Evolutionary conservation across 495 filamentous ascomycete species (phyloP), one percentile per base, ranked within the genome.

Genomic region (Pyrenopolyporus hunteri): DNA sequence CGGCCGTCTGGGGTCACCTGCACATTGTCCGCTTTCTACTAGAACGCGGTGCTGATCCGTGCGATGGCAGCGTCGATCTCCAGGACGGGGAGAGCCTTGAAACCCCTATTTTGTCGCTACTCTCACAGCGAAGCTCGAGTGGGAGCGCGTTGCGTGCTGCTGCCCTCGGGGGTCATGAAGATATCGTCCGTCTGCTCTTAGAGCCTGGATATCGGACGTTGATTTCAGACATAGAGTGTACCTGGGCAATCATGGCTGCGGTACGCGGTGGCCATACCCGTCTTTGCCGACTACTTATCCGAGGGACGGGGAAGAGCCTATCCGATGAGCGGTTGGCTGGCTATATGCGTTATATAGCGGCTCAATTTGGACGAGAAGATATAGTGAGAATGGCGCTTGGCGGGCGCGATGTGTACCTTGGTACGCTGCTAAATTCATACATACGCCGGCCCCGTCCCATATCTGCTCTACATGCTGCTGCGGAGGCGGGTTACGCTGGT

Each of bases 21-120:
- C 6, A 57, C 17, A 40, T 57, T n/a, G 43, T 57, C 31, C 54
- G 26, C 13, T 50, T 49, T 13, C 45, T 57, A 2, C 7, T 57
- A 6, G 14, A 13, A 16, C 20, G 31, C 32, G 39, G 54, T 20
- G 54, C 54, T 17, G 1, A 48, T 31, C 25, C 32, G n/a, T 20
- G 22, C 2, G 20, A 11, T 22, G 23, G 0, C 10, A 23, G 11
- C 17, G n/a, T 5, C 1, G 11, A 43, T 43, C n/a, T 5, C 20
- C 9, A 31, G 20, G 16, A 20, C 13, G 2, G 14, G 8, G 29
- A 5, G 5, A 13, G n/a, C 17, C 5, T n/a, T n/a, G 0, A 29
- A 1, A 45, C 42, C 31, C 3, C 31, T 4, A 33, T 10, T 8
- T 0, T 16, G 17, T n/a, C 35, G 35, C 4, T 39, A 16, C 14